A percentile compares a stretch with the other conserved stretches of the same genome.
Conservation (phyloP, 352 stramenopile species). For the Globisporangium barbulae region DNA sequence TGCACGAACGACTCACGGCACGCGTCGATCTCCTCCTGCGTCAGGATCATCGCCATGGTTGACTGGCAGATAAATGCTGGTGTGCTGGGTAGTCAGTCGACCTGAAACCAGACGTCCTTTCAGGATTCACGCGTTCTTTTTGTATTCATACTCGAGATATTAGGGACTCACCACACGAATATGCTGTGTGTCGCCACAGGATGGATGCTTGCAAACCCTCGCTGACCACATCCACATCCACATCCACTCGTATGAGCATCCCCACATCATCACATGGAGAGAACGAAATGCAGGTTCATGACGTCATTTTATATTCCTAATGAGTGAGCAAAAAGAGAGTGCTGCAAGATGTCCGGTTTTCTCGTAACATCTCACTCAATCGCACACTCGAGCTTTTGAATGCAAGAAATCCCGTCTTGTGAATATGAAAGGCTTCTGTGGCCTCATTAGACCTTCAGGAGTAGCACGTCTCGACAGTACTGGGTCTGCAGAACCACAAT, state of each 20-base stretch:
- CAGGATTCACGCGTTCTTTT: neutral
- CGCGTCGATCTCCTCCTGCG: conserved; percentile 95
- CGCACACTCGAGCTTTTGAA: neutral
- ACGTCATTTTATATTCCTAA: conserved; percentile 11
- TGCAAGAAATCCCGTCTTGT: neutral
- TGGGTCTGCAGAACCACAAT: conserved; percentile 17
- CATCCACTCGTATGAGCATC: no score
- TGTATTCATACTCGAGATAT: neutral
- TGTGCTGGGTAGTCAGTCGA: neutral
- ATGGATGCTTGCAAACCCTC: neutral
- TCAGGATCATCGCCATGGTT: conserved; percentile 80
- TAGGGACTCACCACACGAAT: neutral
- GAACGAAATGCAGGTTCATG: neutral
- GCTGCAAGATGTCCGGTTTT: neutral
- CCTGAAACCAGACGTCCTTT: neutral
- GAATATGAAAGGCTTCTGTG: neutral
- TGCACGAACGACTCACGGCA: conserved; percentile 96
- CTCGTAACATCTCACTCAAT: neutral
- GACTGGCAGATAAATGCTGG: no score
- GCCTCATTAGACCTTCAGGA: conserved; percentile 17
- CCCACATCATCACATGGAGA: neutral
- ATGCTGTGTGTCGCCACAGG: neutral
- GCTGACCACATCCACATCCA: no score
- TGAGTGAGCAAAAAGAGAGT: conserved; percentile 5
- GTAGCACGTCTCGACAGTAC: conserved; percentile 22